Base-by-base conservation (phyloP, 139 green algal species). In the Chlorella ohadii region DNA sequence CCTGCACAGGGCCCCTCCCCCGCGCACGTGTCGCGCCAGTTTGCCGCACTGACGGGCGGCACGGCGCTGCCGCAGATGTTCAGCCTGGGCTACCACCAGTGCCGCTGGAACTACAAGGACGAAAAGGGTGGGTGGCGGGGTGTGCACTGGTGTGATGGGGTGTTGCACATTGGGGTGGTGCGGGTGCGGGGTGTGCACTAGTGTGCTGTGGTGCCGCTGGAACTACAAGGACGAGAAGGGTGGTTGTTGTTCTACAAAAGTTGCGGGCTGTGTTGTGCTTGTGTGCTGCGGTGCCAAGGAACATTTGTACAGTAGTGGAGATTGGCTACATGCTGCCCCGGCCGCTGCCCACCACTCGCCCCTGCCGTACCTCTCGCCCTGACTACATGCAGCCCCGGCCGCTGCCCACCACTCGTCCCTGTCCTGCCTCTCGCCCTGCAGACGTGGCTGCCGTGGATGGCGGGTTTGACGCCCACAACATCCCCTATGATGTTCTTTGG, bases 401-500 rank as follows among this genome's bases (percentile, higher is more conserved):
- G n/a, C n/a, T n/a, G n/a, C n/a, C n/a, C n/a, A n/a, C n/a, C n/a
- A n/a, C n/a, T n/a, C n/a, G n/a, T n/a, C n/a, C n/a, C n/a, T n/a
- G n/a, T 72, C 3, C 65, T 33, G 15, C n/a, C 65, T 5, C 31
- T 13, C 31, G 9, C 11, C 3, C 33, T 72, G 56, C 76, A 82
- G 76, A 82, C 59, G 76, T 82, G 59, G 59, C 76, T n/a, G 76
- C 76, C 16, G 76, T 82, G 76, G 76, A 82, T 23, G 76, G 57
- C 57, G 76, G 76, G 0, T 82, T 82, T 71, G 76, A 82, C 13
- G 38, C 76, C 87, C 91, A 98, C 82, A 92, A 93, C 79, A 99
- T 99, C 47, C 97, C 97, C 6, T 99, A 98, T 77, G 97, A 99
- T 82, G 97, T 99, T 61, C 85, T 99, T 59, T 99, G 97, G 97